A percentile compares a stretch with the other conserved stretches of the same genome.
Evolutionary conservation across 2,329 filamentous ascomycete species (phyloP).

Genomic region (Hansfordia pulvinata): DNA sequence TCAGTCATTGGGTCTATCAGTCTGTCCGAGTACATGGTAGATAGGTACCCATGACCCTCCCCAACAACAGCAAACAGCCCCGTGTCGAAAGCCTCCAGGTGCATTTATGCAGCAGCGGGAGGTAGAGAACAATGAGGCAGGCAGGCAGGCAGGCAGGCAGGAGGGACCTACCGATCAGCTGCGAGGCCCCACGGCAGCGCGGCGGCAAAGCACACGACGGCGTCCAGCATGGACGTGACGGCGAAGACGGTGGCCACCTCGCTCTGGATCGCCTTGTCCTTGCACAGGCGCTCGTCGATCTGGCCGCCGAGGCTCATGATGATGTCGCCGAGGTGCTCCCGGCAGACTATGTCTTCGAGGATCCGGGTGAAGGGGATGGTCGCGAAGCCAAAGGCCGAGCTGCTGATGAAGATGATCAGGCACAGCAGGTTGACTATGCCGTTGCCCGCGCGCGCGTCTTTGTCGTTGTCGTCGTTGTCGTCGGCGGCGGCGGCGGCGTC

Average conservation of each 20-base stretch:
- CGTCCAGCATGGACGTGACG: slow-evolving; percentile 12
- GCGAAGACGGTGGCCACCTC: slow-evolving; percentile 21
- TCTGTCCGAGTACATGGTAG: too few species aligned
- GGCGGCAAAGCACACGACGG: slow-evolving; percentile 18
- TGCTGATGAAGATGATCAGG: slow-evolving; percentile 16
- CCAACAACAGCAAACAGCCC: background rate
- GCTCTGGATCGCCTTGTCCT: slow-evolving; percentile 18
- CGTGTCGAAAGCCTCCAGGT: background rate
- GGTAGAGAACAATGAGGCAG: background rate
- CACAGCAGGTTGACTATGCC: slow-evolving; percentile 19
- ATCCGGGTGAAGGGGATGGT: slow-evolving; percentile 18
- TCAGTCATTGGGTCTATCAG: too few species aligned
- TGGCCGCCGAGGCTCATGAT: slow-evolving; percentile 7
- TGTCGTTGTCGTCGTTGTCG: slow-evolving; percentile 11
- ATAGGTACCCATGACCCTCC: too few species aligned
- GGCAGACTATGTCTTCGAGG: slow-evolving; percentile 23
- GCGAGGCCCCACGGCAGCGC: slow-evolving; percentile 24
- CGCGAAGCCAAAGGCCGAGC: slow-evolving; percentile 15
- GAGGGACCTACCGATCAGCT: slow-evolving; percentile 15
- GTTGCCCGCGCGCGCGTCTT: slow-evolving; percentile 8
- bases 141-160: background rate
- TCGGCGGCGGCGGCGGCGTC: slow-evolving; percentile 6
- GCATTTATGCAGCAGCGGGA: slow-evolving; percentile 1
- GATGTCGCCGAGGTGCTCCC: slow-evolving; percentile 17
- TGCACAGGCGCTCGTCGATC: slow-evolving; percentile 23